Evolutionary conservation across 257 asterid species (phyloP).

Genomic region (Solanum neorickii): DNA sequence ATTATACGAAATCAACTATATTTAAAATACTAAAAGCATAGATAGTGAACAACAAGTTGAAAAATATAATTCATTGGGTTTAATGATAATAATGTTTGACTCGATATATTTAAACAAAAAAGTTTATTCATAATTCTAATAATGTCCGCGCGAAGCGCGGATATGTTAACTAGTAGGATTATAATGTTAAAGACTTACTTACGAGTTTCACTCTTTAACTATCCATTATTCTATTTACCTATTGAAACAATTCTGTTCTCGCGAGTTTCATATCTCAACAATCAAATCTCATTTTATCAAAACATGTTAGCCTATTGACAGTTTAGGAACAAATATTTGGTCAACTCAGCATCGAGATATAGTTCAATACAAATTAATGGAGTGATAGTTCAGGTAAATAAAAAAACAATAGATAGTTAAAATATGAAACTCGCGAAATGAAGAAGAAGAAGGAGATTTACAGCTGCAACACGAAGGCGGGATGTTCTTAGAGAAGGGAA

Average conservation of each 20-base stretch:
- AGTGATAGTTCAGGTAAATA: too few relatives aligned
- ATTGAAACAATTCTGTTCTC: too few relatives aligned
- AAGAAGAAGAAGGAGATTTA: conserved; percentile 12
- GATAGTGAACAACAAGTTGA: too few relatives aligned
- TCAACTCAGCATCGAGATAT: neutral
- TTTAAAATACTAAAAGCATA: too few relatives aligned
- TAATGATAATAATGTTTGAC: too few relatives aligned
- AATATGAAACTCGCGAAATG: neutral
- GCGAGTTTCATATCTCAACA: neutral
- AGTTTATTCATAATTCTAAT: too few relatives aligned
- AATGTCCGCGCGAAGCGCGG: too few relatives aligned
- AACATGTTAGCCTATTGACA: neutral
- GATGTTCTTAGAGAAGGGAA: conserved; percentile 31
- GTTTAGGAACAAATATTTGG: neutral
- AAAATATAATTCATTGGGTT: too few relatives aligned
- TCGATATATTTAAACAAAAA: too few relatives aligned
- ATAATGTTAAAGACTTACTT: neutral
- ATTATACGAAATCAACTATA: too few relatives aligned
- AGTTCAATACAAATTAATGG: neutral
- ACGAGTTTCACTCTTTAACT: neutral
- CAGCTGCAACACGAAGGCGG: conserved; percentile 34
- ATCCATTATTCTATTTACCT: neutral
- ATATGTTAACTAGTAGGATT: neutral
- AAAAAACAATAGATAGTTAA: too few relatives aligned
- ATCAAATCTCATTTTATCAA: neutral